Base-by-base conservation (phyloP, 257 asterid species). In the Rehmannia glutinosa region DNA sequence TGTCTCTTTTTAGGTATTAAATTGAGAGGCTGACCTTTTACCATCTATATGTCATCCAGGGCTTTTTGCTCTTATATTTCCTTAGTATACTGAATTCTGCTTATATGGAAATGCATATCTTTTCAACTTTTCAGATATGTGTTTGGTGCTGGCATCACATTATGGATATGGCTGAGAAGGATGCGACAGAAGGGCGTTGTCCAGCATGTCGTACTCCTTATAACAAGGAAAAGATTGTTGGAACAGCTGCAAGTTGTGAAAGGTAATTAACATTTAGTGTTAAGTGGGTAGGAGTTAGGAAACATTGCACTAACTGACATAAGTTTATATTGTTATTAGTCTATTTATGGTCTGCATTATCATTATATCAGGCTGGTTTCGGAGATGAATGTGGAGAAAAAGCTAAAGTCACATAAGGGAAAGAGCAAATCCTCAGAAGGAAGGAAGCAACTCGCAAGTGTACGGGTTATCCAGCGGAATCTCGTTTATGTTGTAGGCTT, bases 81-180 rank as follows among this genome's bases (percentile, higher is more conserved):
- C 45, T 46, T 30, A 47, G 23, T 62, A 2, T 32, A 38, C 25
- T 53, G 38, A 58, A 46, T 8, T 52, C 35, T 66, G 66, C 70
- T 49, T 33, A 49, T 60, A n/a, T 35, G 35, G 27, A 23, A 25
- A 17, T 68, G 11, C 61, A 59, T 30, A 50, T n/a, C 28, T 61
- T 62, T 53, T 15, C 24, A 25, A 12, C 6, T 62, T 39, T 83
- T 64, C 84, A 93, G 99, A 86, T 93, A 43, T 93, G 99, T 75
- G 90, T 93, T 45, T 93, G 97, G 99, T 93, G 99, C 77, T 93
- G 99, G 99, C 95, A 93, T 79, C 99, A 93, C 69, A 83, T 93
- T 61, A 88, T 93, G 94, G 95, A 83, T 53, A 90, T 93, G 97
- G 99, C 99, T 73, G 99, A 90, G 89, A 93, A 90, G 77, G 97